Conservation (phyloP, 2,329 filamentous ascomycete genomes). For the Teratosphaeria pseudoeucalypti region DNA sequence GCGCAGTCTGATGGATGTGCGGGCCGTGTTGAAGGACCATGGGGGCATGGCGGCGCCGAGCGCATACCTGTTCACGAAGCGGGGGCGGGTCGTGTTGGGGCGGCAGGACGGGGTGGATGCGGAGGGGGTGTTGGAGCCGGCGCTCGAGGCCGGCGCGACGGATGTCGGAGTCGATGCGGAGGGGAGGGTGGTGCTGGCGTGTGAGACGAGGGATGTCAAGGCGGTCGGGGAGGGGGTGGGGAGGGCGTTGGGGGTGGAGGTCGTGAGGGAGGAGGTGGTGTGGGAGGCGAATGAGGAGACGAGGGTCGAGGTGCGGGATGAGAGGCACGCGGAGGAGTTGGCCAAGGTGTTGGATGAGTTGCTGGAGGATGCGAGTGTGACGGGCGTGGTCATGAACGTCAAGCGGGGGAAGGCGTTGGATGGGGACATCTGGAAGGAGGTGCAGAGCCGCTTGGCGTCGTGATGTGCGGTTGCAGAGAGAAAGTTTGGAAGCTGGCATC, state of each 20-base stretch:
- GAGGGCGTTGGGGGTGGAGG: conserved; percentile 52
- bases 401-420: conserved; percentile 25
- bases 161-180: conserved; percentile 60
- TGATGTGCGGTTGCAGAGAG: no score
- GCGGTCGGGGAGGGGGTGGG: conserved; percentile 55
- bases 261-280: conserved; percentile 68
- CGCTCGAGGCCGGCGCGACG: conserved; percentile 73
- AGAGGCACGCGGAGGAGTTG: conserved; percentile 47
- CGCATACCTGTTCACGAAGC: conserved; percentile 74
- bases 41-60: conserved; percentile 64
- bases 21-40: conserved; percentile 53
- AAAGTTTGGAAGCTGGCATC: no score
- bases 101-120: conserved; percentile 45
- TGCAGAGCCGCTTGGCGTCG: conserved; percentile 13
- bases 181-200: conserved; percentile 61
- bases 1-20: conserved; percentile 63
- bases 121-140: conserved; percentile 67
- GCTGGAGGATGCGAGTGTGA: conserved; percentile 58
- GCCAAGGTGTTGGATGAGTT: conserved; percentile 49
- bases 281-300: conserved; percentile 79
- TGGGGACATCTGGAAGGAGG: conserved; percentile 17
- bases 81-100: conserved; percentile 63
- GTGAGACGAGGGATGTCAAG: conserved; percentile 55
- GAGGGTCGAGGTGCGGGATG: conserved; percentile 51
- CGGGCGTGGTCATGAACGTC: conserved; percentile 67